Percentiles rank a stretch among this genome's conserved stretches.
These are phyloP conservation scores for Cladosporium sp. DNA, from an alignment of 2,329 filamentous ascomycete genomes.

Conservation along the genomic window DNA sequence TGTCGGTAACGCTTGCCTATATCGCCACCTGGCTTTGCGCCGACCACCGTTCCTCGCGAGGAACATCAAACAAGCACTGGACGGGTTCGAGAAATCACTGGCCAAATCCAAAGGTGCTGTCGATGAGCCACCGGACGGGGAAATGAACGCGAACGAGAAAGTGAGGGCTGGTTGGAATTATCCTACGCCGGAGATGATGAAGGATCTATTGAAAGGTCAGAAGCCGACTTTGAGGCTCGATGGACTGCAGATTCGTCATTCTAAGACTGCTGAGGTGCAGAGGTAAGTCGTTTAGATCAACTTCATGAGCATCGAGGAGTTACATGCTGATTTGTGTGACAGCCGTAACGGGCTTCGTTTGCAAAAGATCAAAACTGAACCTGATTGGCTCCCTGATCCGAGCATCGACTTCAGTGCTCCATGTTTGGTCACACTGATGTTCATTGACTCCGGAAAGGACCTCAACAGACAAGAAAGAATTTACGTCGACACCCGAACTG, in stretches of 20 bases:
- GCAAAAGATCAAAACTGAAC: background rate
- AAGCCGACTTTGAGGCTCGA: slow-evolving; percentile 22
- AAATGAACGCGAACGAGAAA: slow-evolving; percentile 14
- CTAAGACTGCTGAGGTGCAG: background rate
- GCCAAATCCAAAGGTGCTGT: background rate
- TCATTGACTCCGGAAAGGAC: slow-evolving; percentile 13
- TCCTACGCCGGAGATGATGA: slow-evolving; percentile 27
- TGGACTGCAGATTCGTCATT: slow-evolving; percentile 13
- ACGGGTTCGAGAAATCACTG: slow-evolving; percentile 23
- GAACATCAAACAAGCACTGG: slow-evolving; percentile 28
- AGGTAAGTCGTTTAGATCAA: background rate
- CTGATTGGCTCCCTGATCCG: slow-evolving; percentile 22
- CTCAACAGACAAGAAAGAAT: slow-evolving; percentile 10
- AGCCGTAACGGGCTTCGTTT: background rate
- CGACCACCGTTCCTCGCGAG: slow-evolving; percentile 26
- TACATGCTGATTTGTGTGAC: background rate
- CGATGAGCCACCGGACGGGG: background rate
- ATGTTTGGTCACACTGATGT: slow-evolving; percentile 21
- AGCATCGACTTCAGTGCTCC: slow-evolving; percentile 15
- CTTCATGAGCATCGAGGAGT: background rate
- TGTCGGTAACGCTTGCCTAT: slow-evolving; percentile 16
- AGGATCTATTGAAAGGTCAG: slow-evolving; percentile 20
- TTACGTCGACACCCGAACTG: slow-evolving; percentile 15
- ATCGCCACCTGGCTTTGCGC: slow-evolving; percentile 14
- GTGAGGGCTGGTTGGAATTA: slow-evolving; percentile 24